Evolutionary conservation across 768 basidiomycete genomes (phyloP), one percentile per base, ranked within the genome.

Genomic region (Amanita molliuscula): DNA sequence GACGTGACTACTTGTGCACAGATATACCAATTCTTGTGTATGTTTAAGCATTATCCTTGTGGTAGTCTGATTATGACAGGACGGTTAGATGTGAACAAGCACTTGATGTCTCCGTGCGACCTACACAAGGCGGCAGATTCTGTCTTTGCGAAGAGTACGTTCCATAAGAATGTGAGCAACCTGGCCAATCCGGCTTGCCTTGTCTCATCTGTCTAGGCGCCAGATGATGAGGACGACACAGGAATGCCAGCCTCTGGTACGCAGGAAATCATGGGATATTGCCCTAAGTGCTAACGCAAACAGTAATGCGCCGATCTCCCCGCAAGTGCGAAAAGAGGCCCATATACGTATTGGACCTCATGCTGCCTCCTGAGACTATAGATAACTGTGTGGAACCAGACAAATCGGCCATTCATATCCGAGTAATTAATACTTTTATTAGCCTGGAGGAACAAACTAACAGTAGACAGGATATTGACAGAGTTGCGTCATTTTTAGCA

Each of bases 21-120:
- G 88, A 67, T 77, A n/a, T 78, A 84, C 63, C 94, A 98, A 64
- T 88, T 83, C 67, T 64, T 97, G 37, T 96, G 94, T 93, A 61
- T 57, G 81, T 64, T 18, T 38, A 13, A 23, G 33, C 53, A 31
- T 37, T 56, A 33, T 31, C 46, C 34, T 11, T 47, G 33, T 25
- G 34, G 26, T 38, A 46, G 18, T 54, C 37, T 37, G 40, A 38
- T 35, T 44, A 13, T 13, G 4, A 31, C 31, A 13, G 13, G 42
- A 26, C 34, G 26, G 40, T 25, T 56, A 95, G 92, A 85, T 61
- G 74, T 95, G 61, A 95, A 95, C 65, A 71, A 69, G 16, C 88
- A 90, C 57, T 81, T 81, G 3, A 65, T 94, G 26, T 67, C 76
- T 13, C 59, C 61, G 11, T 78, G 81, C 57, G 84, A 88, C 40